These are phyloP conservation scores for Fusarium algeriense DNA, from an alignment of 2,329 filamentous ascomycete genomes.

Conservation along the genomic window DNA sequence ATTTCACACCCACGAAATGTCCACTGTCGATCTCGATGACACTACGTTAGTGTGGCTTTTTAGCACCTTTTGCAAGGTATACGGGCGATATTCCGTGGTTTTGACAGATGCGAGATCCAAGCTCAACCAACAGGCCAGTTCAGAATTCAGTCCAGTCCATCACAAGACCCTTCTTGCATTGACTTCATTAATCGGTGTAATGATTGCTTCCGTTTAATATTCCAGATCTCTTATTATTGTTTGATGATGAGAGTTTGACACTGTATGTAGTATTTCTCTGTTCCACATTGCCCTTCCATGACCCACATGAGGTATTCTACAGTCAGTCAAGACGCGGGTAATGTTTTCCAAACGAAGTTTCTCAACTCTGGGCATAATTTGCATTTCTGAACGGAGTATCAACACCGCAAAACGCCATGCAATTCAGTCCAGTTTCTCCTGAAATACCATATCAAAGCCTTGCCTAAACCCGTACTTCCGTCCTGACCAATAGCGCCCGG, in stretches of 20 bases:
- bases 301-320: neutral
- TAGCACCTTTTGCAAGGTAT: conserved; percentile 17
- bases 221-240: neutral
- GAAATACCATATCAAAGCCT: conserved; percentile 2
- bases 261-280: neutral
- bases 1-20: conserved; percentile 17
- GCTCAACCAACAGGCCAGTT: neutral
- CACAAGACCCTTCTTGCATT: conserved; percentile 33
- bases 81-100: conserved; percentile 12
- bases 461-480: conserved; percentile 31
- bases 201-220: neutral
- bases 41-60: conserved; percentile 22
- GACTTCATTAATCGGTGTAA: neutral
- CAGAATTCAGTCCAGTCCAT: neutral
- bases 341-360: conserved; percentile 17
- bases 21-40: conserved; percentile 40
- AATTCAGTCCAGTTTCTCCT: conserved; percentile 20
- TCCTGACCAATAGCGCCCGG: conserved; percentile 20
- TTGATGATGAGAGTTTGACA: neutral
- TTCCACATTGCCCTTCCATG: conserved; percentile 7
- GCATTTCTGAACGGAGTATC: neutral
- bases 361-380: neutral
- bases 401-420: conserved; percentile 7
- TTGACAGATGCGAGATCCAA: conserved; percentile 40
- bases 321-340: neutral